A percentile compares a stretch with the other conserved stretches of the same genome.
Evolutionary conservation across 106 monocot species (phyloP).

Genomic region (Allium cepa): DNA sequence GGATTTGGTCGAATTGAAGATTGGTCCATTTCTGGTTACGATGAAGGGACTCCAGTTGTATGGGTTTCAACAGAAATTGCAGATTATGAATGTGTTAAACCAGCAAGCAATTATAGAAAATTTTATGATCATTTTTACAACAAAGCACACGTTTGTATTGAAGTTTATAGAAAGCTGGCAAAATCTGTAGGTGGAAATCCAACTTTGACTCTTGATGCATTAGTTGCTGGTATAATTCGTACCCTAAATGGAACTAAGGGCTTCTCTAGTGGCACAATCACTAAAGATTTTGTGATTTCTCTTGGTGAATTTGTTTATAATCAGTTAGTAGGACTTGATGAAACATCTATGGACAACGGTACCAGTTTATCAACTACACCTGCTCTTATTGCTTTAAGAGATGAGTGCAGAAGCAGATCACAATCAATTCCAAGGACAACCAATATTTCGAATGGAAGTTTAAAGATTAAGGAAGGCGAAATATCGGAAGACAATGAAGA

Average conservation of each 20-base stretch:
- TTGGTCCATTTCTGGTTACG: slow-evolving; percentile 97
- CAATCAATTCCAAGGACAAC: background rate
- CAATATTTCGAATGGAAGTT: slow-evolving; percentile 23
- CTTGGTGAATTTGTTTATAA: slow-evolving; percentile 89
- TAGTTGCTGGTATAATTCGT: slow-evolving; percentile 83
- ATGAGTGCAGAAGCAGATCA: slow-evolving; percentile 51
- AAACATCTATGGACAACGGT: slow-evolving; percentile 32
- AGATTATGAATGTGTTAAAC: slow-evolving; percentile 95
- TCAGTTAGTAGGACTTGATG: slow-evolving; percentile 83
- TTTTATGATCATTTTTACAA: slow-evolving; percentile 67
- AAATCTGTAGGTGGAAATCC: slow-evolving; percentile 78
- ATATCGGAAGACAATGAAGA: slow-evolving; percentile 35
- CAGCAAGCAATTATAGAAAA: slow-evolving; percentile 60
- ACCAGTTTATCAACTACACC: slow-evolving; percentile 41
- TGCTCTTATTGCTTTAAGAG: slow-evolving; percentile 72
- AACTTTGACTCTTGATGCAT: slow-evolving; percentile 60
- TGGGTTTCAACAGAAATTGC: slow-evolving; percentile 89
- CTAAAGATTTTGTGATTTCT: slow-evolving; percentile 79
- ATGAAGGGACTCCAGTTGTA: slow-evolving; percentile 77
- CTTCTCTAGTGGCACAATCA: slow-evolving; percentile 34
- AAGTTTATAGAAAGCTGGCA: slow-evolving; percentile 61
- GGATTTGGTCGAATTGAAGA: slow-evolving; percentile 93
- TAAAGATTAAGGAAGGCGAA: slow-evolving; percentile 59
- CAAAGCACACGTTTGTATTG: slow-evolving; percentile 79
- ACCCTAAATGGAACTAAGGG: slow-evolving; percentile 58